A percentile compares a stretch with the other conserved stretches of the same genome.
Conservation (phyloP, 257 asterid species). For the Lithospermum erythrorhizon region DNA sequence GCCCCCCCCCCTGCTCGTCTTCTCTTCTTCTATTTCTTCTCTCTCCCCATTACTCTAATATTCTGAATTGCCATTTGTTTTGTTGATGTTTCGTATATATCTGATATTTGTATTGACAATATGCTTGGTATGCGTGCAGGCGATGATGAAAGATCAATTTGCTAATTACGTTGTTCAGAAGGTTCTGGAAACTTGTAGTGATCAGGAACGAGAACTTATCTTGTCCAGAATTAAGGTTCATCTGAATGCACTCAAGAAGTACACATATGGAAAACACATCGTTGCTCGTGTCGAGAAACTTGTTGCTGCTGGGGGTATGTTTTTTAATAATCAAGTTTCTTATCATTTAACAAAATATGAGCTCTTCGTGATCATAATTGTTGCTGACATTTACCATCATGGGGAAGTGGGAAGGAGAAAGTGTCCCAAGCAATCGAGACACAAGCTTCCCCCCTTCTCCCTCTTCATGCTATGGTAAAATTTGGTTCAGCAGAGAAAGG, state of each 20-base stretch:
- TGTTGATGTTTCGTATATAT: not conserved
- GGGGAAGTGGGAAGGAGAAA: not conserved
- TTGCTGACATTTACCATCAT: not conserved
- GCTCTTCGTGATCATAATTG: no score
- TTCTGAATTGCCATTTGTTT: not conserved
- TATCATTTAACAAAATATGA: not conserved
- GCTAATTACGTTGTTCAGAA: slow-evolving; percentile 79
- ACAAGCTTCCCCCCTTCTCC: no score
- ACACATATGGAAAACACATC: slow-evolving; percentile 74
- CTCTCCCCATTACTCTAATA: no score
- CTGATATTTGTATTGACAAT: not conserved
- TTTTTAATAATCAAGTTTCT: not conserved
- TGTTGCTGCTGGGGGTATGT: slow-evolving; percentile 74
- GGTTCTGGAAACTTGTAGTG: slow-evolving; percentile 75
- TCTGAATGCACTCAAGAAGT: slow-evolving; percentile 72
- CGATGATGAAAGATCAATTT: slow-evolving; percentile 84
- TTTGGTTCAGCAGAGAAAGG: no score
- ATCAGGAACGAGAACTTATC: slow-evolving; percentile 72
- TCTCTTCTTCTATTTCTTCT: no score
- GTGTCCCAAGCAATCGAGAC: no score
- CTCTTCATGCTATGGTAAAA: no score
- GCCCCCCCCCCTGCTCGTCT: no score
- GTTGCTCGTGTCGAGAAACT: slow-evolving; percentile 85
- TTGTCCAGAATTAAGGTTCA: slow-evolving; percentile 66
- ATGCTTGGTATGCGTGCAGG: slow-evolving; percentile 21